phyloP scores from a whole-genome alignment of 129 eudicot species.

The Arctium lappa region DNA sequence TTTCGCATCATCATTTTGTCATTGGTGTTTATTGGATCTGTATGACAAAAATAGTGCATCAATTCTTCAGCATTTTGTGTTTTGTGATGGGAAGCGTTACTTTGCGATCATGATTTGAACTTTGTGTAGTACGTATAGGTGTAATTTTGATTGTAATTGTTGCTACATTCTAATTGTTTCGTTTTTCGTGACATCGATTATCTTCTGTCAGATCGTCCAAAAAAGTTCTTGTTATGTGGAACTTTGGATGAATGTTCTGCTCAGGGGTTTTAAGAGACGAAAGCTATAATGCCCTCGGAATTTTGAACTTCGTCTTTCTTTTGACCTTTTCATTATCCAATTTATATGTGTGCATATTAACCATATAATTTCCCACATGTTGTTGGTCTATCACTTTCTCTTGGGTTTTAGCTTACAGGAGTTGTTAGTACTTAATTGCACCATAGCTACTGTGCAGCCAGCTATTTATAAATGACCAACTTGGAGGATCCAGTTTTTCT shows the following conservation, averaged over 20 bases:
- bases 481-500: background rate
- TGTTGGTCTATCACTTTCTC: background rate
- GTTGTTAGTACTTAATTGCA: conserved; percentile 6
- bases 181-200: background rate
- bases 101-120: conserved; percentile 19
- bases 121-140: conserved; percentile 3
- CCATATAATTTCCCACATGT: background rate
- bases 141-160: background rate
- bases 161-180: background rate
- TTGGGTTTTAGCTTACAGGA: conserved; percentile 4
- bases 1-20: background rate
- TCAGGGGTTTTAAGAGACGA: conserved; percentile 7
- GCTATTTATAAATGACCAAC: background rate
- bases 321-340: background rate
- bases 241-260: background rate
- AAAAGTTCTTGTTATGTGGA: background rate
- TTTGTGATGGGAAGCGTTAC: background rate
- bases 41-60: background rate
- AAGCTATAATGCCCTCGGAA: background rate
- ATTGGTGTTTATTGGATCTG: conserved; percentile 26
- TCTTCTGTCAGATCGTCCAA: conserved; percentile 1
- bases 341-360: background rate
- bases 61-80: conserved; percentile 2
- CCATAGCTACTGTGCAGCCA: background rate
- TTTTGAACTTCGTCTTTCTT: background rate